Conservation (phyloP, 139 green algal genomes). For the Cymbomonas tetramitiformis region DNA sequence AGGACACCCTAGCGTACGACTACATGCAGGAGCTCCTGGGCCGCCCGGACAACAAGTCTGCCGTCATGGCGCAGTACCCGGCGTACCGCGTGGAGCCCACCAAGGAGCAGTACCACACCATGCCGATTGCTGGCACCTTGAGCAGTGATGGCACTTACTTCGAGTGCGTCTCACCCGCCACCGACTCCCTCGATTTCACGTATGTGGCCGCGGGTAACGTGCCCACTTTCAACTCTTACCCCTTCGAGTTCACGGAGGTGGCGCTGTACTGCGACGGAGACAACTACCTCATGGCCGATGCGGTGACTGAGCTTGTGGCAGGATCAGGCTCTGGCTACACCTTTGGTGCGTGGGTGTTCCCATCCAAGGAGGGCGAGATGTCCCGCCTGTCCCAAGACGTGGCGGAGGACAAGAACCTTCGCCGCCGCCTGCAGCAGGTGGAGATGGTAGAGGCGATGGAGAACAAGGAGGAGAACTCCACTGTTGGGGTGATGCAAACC, state of each 20-base stretch:
- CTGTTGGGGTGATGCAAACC: too few species aligned
- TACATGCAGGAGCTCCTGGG: too few species aligned
- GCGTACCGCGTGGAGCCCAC: too few species aligned
- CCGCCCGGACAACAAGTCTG: too few species aligned
- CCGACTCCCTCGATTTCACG: not conserved
- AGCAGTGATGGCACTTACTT: not conserved
- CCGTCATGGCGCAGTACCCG: too few species aligned
- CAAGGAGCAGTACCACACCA: not conserved
- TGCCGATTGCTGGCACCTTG: not conserved
- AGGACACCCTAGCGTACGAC: too few species aligned
- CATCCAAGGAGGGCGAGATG: not conserved
- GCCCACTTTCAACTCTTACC: too few species aligned
- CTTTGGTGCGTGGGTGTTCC: constrained; percentile 10
- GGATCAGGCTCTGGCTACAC: constrained; percentile 4
- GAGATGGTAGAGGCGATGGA: constrained; percentile 1
- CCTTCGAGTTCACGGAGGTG: constrained; percentile 15
- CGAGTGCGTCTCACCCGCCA: not conserved
- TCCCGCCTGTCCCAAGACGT: too few species aligned
- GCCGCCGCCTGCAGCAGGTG: not conserved
- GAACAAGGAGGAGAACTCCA: not conserved
- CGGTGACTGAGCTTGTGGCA: not conserved
- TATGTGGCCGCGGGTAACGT: not conserved
- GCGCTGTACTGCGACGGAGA: constrained; percentile 14
- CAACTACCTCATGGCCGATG: constrained; percentile 2
- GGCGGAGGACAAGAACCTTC: too few species aligned